A percentile compares a stretch with the other conserved stretches of the same genome.
phyloP scores from a whole-genome alignment of 768 basidiomycete genomes.

The Amanita subjunquillea region DNA sequence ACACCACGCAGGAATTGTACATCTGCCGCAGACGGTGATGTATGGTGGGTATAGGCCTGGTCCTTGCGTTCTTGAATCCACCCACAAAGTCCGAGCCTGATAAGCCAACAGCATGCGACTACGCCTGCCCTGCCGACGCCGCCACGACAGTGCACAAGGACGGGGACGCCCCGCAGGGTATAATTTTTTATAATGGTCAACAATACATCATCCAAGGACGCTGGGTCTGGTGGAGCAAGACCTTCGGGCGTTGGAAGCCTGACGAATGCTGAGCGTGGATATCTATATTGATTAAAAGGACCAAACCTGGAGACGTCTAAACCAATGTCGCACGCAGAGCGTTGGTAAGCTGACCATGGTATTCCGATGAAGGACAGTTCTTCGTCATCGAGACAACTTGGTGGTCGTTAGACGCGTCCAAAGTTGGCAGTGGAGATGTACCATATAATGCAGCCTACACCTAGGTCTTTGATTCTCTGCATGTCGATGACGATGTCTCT shows the following conservation, averaged over 20 bases:
- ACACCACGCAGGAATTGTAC: slow-evolving; percentile 64
- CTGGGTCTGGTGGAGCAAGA: slow-evolving; percentile 54
- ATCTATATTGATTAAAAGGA: background rate
- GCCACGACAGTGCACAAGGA: slow-evolving; percentile 87
- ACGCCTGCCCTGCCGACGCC: slow-evolving; percentile 92
- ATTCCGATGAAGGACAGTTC: slow-evolving; percentile 84
- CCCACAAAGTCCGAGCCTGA: slow-evolving; percentile 85
- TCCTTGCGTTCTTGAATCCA: slow-evolving; percentile 31
- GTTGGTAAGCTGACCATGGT: slow-evolving; percentile 71
- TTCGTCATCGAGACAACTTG: slow-evolving; percentile 74
- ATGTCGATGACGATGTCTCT: slow-evolving; percentile 76
- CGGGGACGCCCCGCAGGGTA: slow-evolving; percentile 57
- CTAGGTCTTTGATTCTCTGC: slow-evolving; percentile 57
- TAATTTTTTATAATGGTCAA: slow-evolving; percentile 57
- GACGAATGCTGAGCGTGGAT: slow-evolving; percentile 4
- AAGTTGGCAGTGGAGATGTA: slow-evolving; percentile 19
- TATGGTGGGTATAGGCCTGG: slow-evolving; percentile 1
- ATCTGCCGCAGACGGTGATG: slow-evolving; percentile 12
- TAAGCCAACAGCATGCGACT: slow-evolving; percentile 85
- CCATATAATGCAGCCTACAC: slow-evolving; percentile 81
- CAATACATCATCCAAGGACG: slow-evolving; percentile 56
- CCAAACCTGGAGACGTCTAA: slow-evolving; percentile 72
- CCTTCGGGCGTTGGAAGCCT: slow-evolving; percentile 90
- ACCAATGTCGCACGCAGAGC: slow-evolving; percentile 47
- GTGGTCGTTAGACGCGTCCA: background rate